A percentile compares a stretch with the other conserved stretches of the same genome.
phyloP scores from a whole-genome alignment of 306 rosid species.

The Gastrolobium villosum region DNA sequence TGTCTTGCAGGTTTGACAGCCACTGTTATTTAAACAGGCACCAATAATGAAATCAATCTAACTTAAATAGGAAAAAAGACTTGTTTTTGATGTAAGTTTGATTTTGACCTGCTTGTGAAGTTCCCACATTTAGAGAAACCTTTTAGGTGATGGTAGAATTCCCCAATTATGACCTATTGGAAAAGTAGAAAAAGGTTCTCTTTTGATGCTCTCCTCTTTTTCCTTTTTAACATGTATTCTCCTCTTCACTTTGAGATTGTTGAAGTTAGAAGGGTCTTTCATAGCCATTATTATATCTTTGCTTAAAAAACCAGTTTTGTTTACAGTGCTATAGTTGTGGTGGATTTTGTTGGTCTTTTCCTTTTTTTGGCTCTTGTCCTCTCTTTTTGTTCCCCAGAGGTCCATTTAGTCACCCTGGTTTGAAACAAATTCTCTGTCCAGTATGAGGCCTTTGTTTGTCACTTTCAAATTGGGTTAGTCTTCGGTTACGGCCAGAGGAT shows the following conservation, averaged over 20 bases:
- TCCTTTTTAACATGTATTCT: neutral
- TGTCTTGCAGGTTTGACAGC: constrained; percentile 41
- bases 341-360: neutral
- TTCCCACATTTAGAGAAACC: neutral
- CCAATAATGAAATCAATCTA: neutral
- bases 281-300: neutral
- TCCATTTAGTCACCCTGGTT: neutral
- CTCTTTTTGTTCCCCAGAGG: neutral
- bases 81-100: neutral
- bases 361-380: neutral
- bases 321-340: neutral
- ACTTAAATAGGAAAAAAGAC: neutral
- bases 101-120: constrained; percentile 6
- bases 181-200: neutral
- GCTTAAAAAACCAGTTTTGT: neutral
- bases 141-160: neutral
- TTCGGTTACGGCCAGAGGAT: too few species aligned
- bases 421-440: neutral
- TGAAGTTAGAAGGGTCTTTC: neutral
- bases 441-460: constrained; percentile 1
- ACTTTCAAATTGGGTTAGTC: neutral
- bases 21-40: neutral
- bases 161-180: neutral
- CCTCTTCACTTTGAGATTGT: neutral
- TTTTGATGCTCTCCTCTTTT: neutral